Base-by-base conservation (phyloP, 108 stramenopile species). In the Schizochytrium sp. region DNA sequence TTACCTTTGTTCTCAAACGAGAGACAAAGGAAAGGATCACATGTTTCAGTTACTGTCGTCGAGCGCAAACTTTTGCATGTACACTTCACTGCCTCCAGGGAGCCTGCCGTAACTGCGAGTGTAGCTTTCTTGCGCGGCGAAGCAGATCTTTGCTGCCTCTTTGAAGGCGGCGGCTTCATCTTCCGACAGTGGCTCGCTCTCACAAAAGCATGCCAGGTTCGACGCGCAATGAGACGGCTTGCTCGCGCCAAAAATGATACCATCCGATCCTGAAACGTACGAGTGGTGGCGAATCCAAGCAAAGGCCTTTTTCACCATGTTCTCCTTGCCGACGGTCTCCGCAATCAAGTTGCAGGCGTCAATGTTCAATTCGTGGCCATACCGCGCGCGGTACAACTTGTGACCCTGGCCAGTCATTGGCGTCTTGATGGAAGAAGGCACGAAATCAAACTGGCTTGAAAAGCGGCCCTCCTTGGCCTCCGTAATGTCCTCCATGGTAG, bases 281-380 rank as follows among this genome's bases (percentile, higher is more conserved):
- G 96, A 97, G 91, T 97, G 96, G 60, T 95, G 92, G 53, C 95
- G 89, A 87, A 98, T 72, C 97, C 97, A 98, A 5, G 93, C 91
- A 89, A 95, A 96, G 5, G 96, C 93, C 8, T 96, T 96, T 3
- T 96, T 95, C 21, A 96, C 93, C 16, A 96, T 91, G 6, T 60
- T 88, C 0, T 92, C 92, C 29, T 88, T 83, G 59, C 95, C 91
- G 72, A 95, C 95, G 28, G 94, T 94, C 5, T 88, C 63, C 88
- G 87, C 92, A 87, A 97, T 95, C 14, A 94, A 41, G 41, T 89
- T 69, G 87, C 96, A n/a, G 5, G 96, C 97, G 58, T 95, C 89
- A 93, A 97, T 96, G 72, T 95, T 95, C 41, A 96, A 95, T 18
- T 34, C 44, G 43, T 60, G 29, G 92, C 63, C 63, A 28, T 41